Evolutionary conservation across 2,329 filamentous ascomycete species (phyloP).

Genomic region (Plectosphaerella sp.): DNA sequence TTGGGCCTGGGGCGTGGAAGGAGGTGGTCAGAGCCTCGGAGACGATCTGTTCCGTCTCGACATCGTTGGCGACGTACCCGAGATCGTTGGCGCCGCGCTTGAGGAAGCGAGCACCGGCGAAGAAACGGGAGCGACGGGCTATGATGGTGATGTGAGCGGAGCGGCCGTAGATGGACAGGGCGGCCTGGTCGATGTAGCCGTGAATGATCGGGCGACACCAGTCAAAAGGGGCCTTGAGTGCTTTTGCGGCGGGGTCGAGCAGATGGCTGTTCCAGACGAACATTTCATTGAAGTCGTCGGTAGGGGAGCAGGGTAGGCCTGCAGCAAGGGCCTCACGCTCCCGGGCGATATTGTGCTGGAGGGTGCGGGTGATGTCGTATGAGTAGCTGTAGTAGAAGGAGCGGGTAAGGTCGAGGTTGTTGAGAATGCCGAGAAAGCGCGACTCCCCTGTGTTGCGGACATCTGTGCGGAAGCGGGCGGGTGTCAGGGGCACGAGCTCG

Average conservation of each 20-base stretch:
- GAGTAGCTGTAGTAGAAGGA: slow-evolving; percentile 99
- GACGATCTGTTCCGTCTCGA: slow-evolving; percentile 97
- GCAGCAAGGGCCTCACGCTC: slow-evolving; percentile 69
- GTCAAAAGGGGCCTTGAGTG: slow-evolving; percentile 78
- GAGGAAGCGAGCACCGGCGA: slow-evolving; percentile 88
- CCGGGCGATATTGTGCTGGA: slow-evolving; percentile 86
- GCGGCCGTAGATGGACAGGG: slow-evolving; percentile 79
- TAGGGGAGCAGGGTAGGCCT: slow-evolving; percentile 53
- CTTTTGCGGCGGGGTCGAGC: slow-evolving; percentile 66
- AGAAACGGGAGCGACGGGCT: slow-evolving; percentile 84
- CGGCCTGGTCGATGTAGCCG: slow-evolving; percentile 90
- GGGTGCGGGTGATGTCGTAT: slow-evolving; percentile 87
- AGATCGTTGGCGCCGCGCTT: slow-evolving; percentile 93
- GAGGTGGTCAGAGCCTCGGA: slow-evolving; percentile 92
- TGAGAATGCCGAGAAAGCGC: slow-evolving; percentile 82
- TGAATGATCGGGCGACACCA: slow-evolving; percentile 97
- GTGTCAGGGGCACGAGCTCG: slow-evolving; percentile 82
- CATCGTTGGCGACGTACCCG: slow-evolving; percentile 96
- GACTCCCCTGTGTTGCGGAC: slow-evolving; percentile 79
- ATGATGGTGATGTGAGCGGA: slow-evolving; percentile 91
- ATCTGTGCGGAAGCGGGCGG: slow-evolving; percentile 72
- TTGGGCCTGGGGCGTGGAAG: slow-evolving; percentile 85
- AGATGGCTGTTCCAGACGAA: slow-evolving; percentile 97
- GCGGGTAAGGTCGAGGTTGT: slow-evolving; percentile 82
- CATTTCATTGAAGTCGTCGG: slow-evolving; percentile 81